Conservation (phyloP, 2,329 filamentous ascomycete species). For the Epichloe baconii region DNA sequence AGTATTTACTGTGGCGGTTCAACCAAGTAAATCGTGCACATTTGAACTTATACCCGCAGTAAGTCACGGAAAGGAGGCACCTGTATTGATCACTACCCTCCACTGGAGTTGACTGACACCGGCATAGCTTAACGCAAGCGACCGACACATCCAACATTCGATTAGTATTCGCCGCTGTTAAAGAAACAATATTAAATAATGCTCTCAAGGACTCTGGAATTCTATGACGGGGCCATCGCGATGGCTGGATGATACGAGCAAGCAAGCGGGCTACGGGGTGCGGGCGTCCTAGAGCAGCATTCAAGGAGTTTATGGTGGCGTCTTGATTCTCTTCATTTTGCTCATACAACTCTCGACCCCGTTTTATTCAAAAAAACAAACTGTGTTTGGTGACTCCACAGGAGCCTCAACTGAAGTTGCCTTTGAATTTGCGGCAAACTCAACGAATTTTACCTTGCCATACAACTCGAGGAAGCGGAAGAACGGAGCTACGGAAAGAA, state of each 20-base stretch:
- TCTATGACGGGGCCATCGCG: slow-evolving; percentile 40
- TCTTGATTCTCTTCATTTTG: background rate
- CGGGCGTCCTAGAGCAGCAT: slow-evolving; percentile 13
- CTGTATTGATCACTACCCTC: background rate
- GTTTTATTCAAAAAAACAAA: background rate
- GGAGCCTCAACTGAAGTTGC: background rate
- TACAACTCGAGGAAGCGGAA: background rate
- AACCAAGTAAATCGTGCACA: slow-evolving; percentile 97
- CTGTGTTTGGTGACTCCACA: background rate
- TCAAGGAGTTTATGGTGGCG: slow-evolving; percentile 7
- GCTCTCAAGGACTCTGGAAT: slow-evolving; percentile 97
- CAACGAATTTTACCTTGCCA: no score
- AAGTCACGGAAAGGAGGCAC: slow-evolving; percentile 24
- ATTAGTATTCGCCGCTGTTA: slow-evolving; percentile 93
- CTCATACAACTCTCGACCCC: background rate
- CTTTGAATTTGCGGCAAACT: background rate
- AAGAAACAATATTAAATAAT: slow-evolving; percentile 97
- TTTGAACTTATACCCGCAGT: slow-evolving; percentile 96
- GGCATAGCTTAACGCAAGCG: slow-evolving; percentile 77
- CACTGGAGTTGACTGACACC: background rate
- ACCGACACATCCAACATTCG: slow-evolving; percentile 98
- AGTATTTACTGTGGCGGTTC: slow-evolving; percentile 95
- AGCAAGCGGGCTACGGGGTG: slow-evolving; percentile 1
- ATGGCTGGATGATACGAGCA: slow-evolving; percentile 9
- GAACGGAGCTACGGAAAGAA: background rate